These are phyloP conservation scores for Aspergillus cavernicola DNA, from an alignment of 495 filamentous ascomycete species.

Conservation along the genomic window DNA sequence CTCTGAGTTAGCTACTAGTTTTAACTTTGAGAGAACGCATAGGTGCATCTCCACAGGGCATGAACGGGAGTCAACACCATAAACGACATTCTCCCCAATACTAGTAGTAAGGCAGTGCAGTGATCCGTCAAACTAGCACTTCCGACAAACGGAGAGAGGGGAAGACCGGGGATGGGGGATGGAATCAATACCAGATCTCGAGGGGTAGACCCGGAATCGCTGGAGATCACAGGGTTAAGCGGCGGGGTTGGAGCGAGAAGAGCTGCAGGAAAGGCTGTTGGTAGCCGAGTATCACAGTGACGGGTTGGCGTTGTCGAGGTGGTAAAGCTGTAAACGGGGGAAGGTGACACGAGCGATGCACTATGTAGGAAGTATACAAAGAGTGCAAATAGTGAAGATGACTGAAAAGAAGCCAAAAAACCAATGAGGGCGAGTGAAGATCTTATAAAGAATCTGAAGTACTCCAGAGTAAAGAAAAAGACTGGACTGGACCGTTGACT, in stretches of 20 bases:
- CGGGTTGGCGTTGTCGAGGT: background rate
- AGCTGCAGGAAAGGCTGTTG: constrained; percentile 1
- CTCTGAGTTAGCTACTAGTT: constrained; percentile 13
- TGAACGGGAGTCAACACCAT: background rate
- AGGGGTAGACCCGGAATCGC: background rate
- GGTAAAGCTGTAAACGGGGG: constrained; percentile 12
- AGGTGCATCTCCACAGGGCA: background rate
- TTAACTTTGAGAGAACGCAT: constrained; percentile 7
- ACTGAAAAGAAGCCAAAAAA: constrained; percentile 11
- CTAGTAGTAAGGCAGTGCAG: background rate
- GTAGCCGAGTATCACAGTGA: constrained; percentile 9
- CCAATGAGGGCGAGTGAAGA: constrained; percentile 15
- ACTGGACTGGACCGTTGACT: constrained; percentile 11
- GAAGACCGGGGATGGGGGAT: background rate
- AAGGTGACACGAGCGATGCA: constrained; percentile 18
- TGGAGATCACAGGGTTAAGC: constrained; percentile 4
- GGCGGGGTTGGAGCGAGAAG: constrained; percentile 4
- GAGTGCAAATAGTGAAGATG: background rate
- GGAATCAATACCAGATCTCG: constrained; percentile 9
- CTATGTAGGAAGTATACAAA: background rate
- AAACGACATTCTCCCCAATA: background rate
- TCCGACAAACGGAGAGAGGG: constrained; percentile 7
- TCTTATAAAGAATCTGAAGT: constrained; percentile 20
- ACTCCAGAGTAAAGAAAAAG: too few relatives aligned
- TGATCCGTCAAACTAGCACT: background rate